These are phyloP conservation scores for Barbarea vulgaris DNA, from an alignment of 345 rosid genomes.

Conservation along the genomic window DNA sequence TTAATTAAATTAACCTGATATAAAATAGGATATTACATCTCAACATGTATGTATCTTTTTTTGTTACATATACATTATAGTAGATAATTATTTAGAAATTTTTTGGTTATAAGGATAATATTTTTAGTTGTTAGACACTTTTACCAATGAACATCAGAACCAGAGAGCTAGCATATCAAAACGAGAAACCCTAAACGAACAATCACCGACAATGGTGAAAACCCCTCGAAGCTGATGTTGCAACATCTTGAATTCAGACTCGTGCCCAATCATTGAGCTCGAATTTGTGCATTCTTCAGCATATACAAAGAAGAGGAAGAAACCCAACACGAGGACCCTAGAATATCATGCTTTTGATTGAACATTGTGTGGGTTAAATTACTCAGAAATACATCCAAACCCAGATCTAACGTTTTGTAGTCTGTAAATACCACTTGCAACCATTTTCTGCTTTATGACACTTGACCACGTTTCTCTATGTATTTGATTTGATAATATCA, in stretches of 20 bases:
- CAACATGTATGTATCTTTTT: no score
- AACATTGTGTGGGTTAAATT: slow-evolving; percentile 41
- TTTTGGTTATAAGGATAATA: no score
- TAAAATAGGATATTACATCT: no score
- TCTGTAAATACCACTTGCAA: no score
- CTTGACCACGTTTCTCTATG: no score
- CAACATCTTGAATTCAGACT: slow-evolving; percentile 72
- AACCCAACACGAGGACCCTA: slow-evolving; percentile 46
- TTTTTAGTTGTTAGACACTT: no score
- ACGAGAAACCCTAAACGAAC: slow-evolving; percentile 75
- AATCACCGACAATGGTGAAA: slow-evolving; percentile 69
- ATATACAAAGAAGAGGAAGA: slow-evolving; percentile 39
- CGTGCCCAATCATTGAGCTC: slow-evolving; percentile 63
- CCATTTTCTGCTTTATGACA: no score
- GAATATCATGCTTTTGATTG: slow-evolving; percentile 41
- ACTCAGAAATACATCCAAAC: slow-evolving; percentile 42
- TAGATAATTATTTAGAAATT: no score
- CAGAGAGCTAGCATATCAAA: slow-evolving; percentile 88
- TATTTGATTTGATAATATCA: no score
- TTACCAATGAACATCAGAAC: slow-evolving; percentile 79
- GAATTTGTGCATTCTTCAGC: slow-evolving; percentile 69
- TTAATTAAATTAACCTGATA: no score
- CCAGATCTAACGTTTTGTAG: slow-evolving; percentile 25
- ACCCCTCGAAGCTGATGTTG: slow-evolving; percentile 89
- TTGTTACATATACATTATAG: no score